phyloP scores from a whole-genome alignment of 2,329 filamentous ascomycete genomes.

The Oidium heveae region DNA sequence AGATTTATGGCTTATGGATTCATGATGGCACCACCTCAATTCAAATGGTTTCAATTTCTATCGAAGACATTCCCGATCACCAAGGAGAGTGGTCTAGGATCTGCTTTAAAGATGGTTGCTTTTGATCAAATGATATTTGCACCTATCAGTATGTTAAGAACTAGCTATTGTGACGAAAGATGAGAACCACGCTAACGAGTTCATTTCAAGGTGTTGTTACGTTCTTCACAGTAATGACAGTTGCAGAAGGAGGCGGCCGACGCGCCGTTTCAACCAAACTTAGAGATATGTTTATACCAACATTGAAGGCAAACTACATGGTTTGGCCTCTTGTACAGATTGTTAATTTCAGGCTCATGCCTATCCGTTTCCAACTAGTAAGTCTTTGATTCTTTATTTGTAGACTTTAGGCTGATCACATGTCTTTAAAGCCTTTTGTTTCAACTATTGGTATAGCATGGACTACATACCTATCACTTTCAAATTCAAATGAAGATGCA shows the following conservation, averaged over 20 bases:
- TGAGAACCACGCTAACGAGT: not conserved
- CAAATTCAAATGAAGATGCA: constrained; percentile 48
- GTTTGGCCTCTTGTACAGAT: constrained; percentile 93
- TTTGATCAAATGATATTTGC: constrained; percentile 89
- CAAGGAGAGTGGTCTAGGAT: constrained; percentile 45
- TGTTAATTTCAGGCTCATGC: constrained; percentile 87
- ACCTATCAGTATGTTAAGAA: constrained; percentile 39
- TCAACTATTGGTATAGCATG: constrained; percentile 89
- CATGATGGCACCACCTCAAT: constrained; percentile 83
- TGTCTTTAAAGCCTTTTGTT: constrained; percentile 51
- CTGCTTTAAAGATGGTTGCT: constrained; percentile 70
- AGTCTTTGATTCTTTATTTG: constrained; percentile 17
- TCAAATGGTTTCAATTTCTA: constrained; percentile 84
- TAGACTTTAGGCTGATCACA: not conserved
- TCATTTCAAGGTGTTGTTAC: constrained; percentile 36
- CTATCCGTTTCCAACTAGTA: constrained; percentile 88
- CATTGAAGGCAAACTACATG: constrained; percentile 83
- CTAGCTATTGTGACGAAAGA: not conserved
- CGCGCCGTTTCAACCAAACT: constrained; percentile 64
- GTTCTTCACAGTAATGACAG: constrained; percentile 93
- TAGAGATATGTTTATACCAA: constrained; percentile 77
- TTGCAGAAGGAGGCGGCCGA: constrained; percentile 74
- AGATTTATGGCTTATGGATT: constrained; percentile 97
- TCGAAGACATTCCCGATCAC: constrained; percentile 62
- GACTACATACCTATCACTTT: constrained; percentile 88